Conservation (phyloP, 495 filamentous ascomycete species). For the Annulohypoxylon bovei region DNA sequence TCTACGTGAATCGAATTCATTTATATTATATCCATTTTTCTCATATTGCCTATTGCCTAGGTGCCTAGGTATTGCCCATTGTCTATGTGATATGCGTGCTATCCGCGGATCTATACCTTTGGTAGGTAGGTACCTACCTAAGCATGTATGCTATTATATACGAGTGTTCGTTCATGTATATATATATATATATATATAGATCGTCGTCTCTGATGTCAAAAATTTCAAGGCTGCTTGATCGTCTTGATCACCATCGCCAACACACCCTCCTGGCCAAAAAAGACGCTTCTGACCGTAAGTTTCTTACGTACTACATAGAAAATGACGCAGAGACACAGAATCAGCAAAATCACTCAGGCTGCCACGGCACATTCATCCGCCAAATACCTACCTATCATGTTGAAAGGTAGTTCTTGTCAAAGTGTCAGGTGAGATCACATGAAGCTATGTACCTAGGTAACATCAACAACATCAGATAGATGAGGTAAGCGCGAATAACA, state of each 20-base stretch:
- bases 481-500: not conserved
- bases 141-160: not conserved
- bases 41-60: not conserved
- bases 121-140: too few relatives aligned
- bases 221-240: not conserved
- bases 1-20: conserved; percentile 18
- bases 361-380: not conserved
- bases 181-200: not conserved
- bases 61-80: not conserved
- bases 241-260: conserved; percentile 1
- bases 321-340: not conserved
- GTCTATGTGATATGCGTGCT: not conserved
- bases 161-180: not conserved
- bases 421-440: not conserved
- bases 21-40: not conserved
- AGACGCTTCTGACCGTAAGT: not conserved
- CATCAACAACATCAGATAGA: not conserved
- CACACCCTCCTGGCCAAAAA: conserved; percentile 1
- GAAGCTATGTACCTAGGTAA: not conserved
- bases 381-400: not conserved
- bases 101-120: too few relatives aligned
- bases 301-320: not conserved
- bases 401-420: not conserved
- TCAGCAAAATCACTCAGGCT: conserved; percentile 3
- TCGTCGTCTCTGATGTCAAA: not conserved